Conservation (phyloP, 306 rosid genomes). For the Cicer arietinum region DNA sequence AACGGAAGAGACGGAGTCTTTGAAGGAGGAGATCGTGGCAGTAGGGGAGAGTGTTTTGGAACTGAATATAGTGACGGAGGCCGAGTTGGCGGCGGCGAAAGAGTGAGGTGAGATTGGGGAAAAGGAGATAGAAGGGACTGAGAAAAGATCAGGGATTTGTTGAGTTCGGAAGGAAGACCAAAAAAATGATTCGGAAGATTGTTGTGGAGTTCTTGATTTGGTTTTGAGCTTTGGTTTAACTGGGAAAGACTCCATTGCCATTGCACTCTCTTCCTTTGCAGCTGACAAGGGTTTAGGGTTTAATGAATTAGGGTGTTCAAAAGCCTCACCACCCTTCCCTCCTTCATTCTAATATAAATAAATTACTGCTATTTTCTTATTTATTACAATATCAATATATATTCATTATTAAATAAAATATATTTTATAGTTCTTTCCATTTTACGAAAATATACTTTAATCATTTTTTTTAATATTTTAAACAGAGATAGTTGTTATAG, state of each 20-base stretch:
- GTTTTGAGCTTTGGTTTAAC: constrained; percentile 77
- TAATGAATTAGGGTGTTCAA: too few species aligned
- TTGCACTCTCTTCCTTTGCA: too few species aligned
- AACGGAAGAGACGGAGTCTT: constrained; percentile 70
- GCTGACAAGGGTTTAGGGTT: too few species aligned
- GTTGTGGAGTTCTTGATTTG: constrained; percentile 62
- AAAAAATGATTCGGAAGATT: constrained; percentile 75
- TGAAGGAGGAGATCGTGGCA: constrained; percentile 64
- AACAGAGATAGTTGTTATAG: too few species aligned
- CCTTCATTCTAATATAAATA: too few species aligned
- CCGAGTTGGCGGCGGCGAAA: constrained; percentile 73
- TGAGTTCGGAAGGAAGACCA: constrained; percentile 84
- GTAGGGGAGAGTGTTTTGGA: constrained; percentile 57
- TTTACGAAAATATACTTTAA: too few species aligned
- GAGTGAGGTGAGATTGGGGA: constrained; percentile 64
- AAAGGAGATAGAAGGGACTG: constrained; percentile 68
- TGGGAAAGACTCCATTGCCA: constrained; percentile 30
- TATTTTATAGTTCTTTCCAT: too few species aligned
- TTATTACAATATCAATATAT: too few species aligned
- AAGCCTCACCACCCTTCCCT: too few species aligned
- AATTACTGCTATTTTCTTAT: too few species aligned
- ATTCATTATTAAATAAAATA: too few species aligned
- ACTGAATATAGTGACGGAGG: constrained; percentile 64
- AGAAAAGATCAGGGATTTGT: constrained; percentile 66
- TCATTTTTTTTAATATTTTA: too few species aligned